Evolutionary conservation across 2,329 filamentous ascomycete genomes (phyloP), one percentile per base, ranked within the genome.

Genomic region (Neurospora sp.): DNA sequence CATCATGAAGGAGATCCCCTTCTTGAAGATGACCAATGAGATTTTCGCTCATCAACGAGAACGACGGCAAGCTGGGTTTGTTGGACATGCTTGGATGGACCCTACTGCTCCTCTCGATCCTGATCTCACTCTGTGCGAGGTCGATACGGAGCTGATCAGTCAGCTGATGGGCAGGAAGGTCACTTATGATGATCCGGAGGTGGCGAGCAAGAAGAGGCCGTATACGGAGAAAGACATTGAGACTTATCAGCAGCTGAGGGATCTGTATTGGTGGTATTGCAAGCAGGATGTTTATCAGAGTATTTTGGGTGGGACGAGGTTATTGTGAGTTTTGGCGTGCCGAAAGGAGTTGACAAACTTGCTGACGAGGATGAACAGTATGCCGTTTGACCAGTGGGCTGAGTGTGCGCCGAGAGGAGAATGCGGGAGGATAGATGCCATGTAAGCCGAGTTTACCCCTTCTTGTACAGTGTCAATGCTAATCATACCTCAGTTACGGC

Each of bases 211-310:
- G 46, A 28, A 67, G 11, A 40, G 66, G 40, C 66, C 66, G 10
- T 76, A 77, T 62, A 86, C 85, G 1, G 82, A 85, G 41, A 84
- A 82, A 72, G 94, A 98, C 71, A 85, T 97, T 66, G 89, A 92
- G 72, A 89, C 87, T 52, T 97, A 92, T 76, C 91, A 96, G 76
- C 90, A 91, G 17, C 84, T 96, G 46, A 88, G 91, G 73, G 96
- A 98, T 80, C 81, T 98, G 5, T 96, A 91, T 77, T 99, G 95
- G 94, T 97, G 93, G 92, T 97, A 94, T 78, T 90, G 88, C 75
- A 97, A 97, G 79, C 96, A 97, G 83, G 96, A 98, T 78, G 88
- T 92, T 8, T 96, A 95, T 75, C 95, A 97, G 78, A 93, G 92
- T 77, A 88, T 97, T 71, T 83, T 98, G 33, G 96, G 94, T 74